Percentiles rank a stretch among this genome's conserved stretches.
Evolutionary conservation across 2,329 filamentous ascomycete genomes (phyloP).

Genomic region (Mycosphaerella arachidis): DNA sequence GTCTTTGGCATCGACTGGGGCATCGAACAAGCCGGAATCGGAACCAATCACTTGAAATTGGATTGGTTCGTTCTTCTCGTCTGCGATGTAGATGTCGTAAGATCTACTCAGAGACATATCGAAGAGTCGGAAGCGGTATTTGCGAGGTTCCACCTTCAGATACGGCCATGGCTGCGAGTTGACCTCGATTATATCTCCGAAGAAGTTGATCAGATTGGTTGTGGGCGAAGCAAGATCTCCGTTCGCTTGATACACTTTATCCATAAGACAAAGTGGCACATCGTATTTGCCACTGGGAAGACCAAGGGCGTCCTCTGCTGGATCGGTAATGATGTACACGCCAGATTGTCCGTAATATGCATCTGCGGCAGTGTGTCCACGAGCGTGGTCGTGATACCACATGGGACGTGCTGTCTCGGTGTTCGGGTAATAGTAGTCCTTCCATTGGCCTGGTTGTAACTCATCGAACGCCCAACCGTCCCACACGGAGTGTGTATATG

Average conservation of each 20-base stretch:
- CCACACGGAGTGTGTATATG: conserved; percentile 38
- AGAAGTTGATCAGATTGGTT: conserved; percentile 46
- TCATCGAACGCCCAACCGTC: conserved; percentile 52
- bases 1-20: conserved; percentile 41
- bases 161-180: conserved; percentile 59
- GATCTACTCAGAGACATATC: conserved; percentile 48
- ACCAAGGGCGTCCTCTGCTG: conserved; percentile 45
- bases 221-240: conserved; percentile 45
- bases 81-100: conserved; percentile 47
- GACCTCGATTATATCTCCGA: conserved; percentile 55
- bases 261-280: conserved; percentile 47
- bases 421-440: conserved; percentile 62
- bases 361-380: conserved; percentile 48
- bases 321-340: conserved; percentile 52
- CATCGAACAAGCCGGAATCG: conserved; percentile 49
- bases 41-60: conserved; percentile 53
- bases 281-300: conserved; percentile 53
- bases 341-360: conserved; percentile 55
- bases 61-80: conserved; percentile 35
- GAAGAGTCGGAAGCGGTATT: conserved; percentile 55
- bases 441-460: conserved; percentile 51
- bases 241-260: conserved; percentile 51
- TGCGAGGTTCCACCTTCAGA: conserved; percentile 55
- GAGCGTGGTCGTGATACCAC: conserved; percentile 54
- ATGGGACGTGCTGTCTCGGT: conserved; percentile 49